Evolutionary conservation across 2,329 filamentous ascomycete genomes (phyloP), one percentile per base, ranked within the genome.

Genomic region (Scedosporium boydii): DNA sequence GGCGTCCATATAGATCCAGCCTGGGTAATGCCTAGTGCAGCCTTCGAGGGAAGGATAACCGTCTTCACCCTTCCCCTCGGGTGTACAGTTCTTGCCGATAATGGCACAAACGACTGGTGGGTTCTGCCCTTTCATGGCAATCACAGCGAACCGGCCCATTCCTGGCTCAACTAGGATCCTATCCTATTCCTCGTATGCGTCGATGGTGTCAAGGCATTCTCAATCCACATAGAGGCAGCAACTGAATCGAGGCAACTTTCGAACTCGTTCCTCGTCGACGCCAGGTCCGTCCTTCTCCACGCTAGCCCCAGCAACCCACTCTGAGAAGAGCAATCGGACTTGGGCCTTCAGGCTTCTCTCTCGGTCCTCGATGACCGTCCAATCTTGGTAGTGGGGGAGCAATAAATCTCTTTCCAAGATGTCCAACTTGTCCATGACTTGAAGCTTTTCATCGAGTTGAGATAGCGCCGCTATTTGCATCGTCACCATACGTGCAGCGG

Each of bases 401-500:
- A 64, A 51, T 9, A 60, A 42, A 34, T 58, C 21, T 6, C 16
- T 16, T 18, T 51, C 56, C 18, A 27, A 38, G 41, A 60, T 12
- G 4, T 58, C 12, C 26, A 56, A 27, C 3, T 5, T 14, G 3
- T 23, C 34, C 29, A 29, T 38, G 6, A 65, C 53, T 2, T 41
- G 4, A n/a, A n/a, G 0, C 12, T 42, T 51, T 60, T 63, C 4
- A 65, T 57, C 23, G 62, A 63, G 1, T 44, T 0, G 0, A 63
- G 27, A 41, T 64, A 65, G 16, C 63, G 62, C 1, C 42, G 23
- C 66, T 63, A 68, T 7, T 63, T 62, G 0, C 64, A 26, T 63
- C 63, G 27, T 67, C 64, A 4, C 48, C 46, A 41, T 68, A 68
- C 0, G 64, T 63, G 56, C 65, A 66, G 38, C 66, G 61, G 34